phyloP scores from a whole-genome alignment of 73 alveolate genomes.

The Paramecium biaurelia region DNA sequence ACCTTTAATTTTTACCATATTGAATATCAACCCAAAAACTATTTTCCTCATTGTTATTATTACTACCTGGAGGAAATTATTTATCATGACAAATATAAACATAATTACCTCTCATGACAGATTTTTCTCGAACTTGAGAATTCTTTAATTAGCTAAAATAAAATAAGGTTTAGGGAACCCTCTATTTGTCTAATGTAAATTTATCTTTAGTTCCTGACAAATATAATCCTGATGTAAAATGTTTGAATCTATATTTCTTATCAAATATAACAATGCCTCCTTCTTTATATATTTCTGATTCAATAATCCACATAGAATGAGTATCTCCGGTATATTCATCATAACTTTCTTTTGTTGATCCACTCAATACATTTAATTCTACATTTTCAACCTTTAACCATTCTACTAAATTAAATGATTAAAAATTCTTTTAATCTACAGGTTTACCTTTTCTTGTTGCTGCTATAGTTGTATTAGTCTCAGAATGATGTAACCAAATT shows the following conservation, averaged over 20 bases:
- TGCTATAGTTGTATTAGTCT: conserved; percentile 50
- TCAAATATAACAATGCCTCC: conserved; percentile 58
- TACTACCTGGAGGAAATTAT: background rate
- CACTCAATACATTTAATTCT: background rate
- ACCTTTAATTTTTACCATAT: background rate
- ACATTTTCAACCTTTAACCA: conserved; percentile 55
- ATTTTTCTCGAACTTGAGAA: background rate
- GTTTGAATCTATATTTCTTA: conserved; percentile 47
- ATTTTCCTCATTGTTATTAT: background rate
- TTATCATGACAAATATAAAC: conserved; percentile 32
- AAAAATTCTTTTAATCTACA: conserved; percentile 15
- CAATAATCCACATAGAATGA: conserved; percentile 59
- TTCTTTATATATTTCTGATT: conserved; percentile 37
- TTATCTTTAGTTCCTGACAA: background rate
- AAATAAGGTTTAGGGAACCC: background rate
- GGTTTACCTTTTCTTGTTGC: conserved; percentile 32
- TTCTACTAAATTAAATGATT: background rate
- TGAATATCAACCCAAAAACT: conserved; percentile 24
- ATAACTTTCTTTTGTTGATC: conserved; percentile 30
- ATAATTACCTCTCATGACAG: background rate
- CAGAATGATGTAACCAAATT: conserved; percentile 62
- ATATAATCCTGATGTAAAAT: conserved; percentile 49
- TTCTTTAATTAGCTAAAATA: background rate
- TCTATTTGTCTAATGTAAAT: conserved; percentile 40
- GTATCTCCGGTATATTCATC: conserved; percentile 64